Conservation (phyloP, 2,329 filamentous ascomycete genomes). For the Epichloe coenophiala region DNA sequence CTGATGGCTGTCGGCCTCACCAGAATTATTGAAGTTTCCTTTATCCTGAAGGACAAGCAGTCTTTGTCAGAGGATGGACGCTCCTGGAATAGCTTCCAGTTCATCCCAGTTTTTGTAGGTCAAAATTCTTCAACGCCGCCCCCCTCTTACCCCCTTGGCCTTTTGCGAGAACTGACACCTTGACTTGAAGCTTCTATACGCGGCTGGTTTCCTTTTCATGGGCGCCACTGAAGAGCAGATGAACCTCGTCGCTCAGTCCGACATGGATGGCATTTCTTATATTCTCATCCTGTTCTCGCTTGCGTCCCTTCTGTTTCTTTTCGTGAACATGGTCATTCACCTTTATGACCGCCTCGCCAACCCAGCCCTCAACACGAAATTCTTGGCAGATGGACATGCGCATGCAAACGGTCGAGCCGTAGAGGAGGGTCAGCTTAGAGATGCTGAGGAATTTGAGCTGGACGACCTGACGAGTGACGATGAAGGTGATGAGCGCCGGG, state of each 20-base stretch:
- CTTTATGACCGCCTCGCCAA: constrained; percentile 57
- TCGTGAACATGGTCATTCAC: constrained; percentile 72
- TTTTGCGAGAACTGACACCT: not conserved
- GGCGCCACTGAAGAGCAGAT: constrained; percentile 96
- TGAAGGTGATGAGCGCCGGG: constrained; percentile 46
- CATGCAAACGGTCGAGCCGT: constrained; percentile 20
- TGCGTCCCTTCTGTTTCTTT: constrained; percentile 82
- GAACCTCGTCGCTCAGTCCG: constrained; percentile 55
- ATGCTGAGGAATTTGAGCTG: constrained; percentile 88
- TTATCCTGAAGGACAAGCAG: constrained; percentile 63
- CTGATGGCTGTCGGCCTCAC: constrained; percentile 80
- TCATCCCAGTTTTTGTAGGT: constrained; percentile 43
- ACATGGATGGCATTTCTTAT: constrained; percentile 82
- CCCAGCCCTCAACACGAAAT: constrained; percentile 22
- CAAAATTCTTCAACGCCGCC: not conserved
- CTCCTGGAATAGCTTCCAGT: constrained; percentile 51
- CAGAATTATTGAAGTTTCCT: constrained; percentile 81
- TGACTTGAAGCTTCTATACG: constrained; percentile 59
- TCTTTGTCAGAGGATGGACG: constrained; percentile 52
- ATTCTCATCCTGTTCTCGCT: constrained; percentile 84
- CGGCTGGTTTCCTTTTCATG: constrained; percentile 94
- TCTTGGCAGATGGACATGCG: constrained; percentile 22
- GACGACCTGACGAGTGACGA: constrained; percentile 84
- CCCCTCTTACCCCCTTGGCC: not conserved
- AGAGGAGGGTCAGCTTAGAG: constrained; percentile 48